Evolutionary conservation across 2,329 filamentous ascomycete genomes (phyloP).

Genomic region (Aureobasidium namibiae): DNA sequence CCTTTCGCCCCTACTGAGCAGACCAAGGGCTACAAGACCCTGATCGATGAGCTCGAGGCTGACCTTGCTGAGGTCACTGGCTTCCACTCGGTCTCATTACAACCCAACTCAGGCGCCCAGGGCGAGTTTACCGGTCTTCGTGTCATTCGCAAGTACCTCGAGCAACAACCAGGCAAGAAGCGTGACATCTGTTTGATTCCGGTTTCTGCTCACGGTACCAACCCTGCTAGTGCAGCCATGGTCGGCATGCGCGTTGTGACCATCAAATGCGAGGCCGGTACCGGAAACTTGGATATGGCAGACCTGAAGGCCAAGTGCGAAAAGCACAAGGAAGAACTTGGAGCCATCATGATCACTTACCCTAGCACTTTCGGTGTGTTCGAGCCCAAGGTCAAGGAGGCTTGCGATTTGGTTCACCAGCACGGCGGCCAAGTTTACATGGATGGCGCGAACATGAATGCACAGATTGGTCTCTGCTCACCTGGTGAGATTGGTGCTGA

Average conservation of each 20-base stretch:
- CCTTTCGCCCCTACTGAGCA: constrained; percentile 63
- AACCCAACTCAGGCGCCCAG: constrained; percentile 93
- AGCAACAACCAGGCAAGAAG: constrained; percentile 57
- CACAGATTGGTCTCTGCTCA: constrained; percentile 90
- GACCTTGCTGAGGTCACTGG: constrained; percentile 79
- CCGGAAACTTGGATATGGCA: constrained; percentile 79
- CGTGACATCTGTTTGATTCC: constrained; percentile 92
- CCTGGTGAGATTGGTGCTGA: constrained; percentile 93
- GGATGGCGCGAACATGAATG: constrained; percentile 98
- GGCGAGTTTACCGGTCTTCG: constrained; percentile 89
- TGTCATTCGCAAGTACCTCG: constrained; percentile 77
- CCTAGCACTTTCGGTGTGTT: constrained; percentile 93
- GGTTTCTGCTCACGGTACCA: constrained; percentile 90
- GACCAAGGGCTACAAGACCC: constrained; percentile 57
- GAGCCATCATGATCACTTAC: constrained; percentile 94
- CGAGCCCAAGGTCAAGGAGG: constrained; percentile 79
- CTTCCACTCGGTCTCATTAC: constrained; percentile 80
- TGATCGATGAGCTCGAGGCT: constrained; percentile 64
- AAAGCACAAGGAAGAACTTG: constrained; percentile 76
- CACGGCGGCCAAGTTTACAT: constrained; percentile 94
- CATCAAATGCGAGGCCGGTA: constrained; percentile 79
- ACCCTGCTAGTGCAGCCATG: constrained; percentile 92
- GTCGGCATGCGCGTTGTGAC: constrained; percentile 89
- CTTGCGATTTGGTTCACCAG: constrained; percentile 75
- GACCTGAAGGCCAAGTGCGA: constrained; percentile 84